Base-by-base conservation (phyloP, 2,329 filamentous ascomycete genomes). In the Onygenales sp. region DNA sequence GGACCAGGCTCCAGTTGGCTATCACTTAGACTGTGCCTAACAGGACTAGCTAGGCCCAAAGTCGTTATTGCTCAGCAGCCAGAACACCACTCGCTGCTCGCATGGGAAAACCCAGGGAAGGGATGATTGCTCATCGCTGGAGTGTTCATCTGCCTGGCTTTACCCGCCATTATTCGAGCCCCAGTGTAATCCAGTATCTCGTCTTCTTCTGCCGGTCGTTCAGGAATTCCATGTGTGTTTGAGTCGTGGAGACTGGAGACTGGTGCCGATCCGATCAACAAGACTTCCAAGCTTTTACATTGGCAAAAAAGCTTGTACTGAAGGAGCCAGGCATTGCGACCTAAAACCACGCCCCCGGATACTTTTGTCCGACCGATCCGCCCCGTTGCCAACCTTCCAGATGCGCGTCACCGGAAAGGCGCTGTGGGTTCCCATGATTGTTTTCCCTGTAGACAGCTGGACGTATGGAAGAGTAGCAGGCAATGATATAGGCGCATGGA, bases 281-380 rank as follows among this genome's bases (percentile, higher is more conserved):
- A 42, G 39, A 51, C 39, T 51, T 13, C 49, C 49, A 51, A 51
- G 49, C 49, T 43, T 51, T 51, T 42, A 42, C 47, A 51, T 51
- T 51, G 49, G 49, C 49, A 51, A 51, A 27, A 27, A 51, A 51
- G 49, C 49, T 51, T 51, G 49, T 27, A 51, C 46, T 49, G 6
- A 5, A 9, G 13, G 14, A 39, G 7, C 46, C n/a, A 39, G 46
- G 5, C 46, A 2, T 39, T 39, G 46, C 33, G 46, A 49, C 49
- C 27, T 11, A 36, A 13, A 51, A 33, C 49, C 49, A 43, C 39
- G 27, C 8, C 49, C 39, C 39, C 39, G 49, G 27, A 43, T 31
- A 43, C 38, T 21, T 42, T 21, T 50, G 21, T 43, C 35, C 17
- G 46, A n/a, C 46, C 35, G 3, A 33, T 2, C 14, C 32, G 27